Percentiles rank a stretch among this genome's conserved stretches.
phyloP scores from a whole-genome alignment of 169 alveolate genomes.

The Plasmodium billcollinsi region DNA sequence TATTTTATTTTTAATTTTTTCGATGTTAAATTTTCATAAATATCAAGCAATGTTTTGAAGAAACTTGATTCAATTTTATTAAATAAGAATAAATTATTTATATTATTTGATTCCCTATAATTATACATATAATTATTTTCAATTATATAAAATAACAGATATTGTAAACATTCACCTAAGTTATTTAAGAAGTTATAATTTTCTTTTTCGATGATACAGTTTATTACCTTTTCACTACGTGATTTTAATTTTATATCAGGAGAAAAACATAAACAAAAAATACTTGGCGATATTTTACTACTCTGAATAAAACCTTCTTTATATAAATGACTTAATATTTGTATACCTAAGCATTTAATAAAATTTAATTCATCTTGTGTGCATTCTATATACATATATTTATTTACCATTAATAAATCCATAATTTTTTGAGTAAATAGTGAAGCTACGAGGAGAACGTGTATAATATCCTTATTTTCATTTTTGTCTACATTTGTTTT shows the following conservation, averaged over 20 bases:
- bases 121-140: slow-evolving; percentile 56
- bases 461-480: slow-evolving; percentile 57
- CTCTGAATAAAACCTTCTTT: slow-evolving; percentile 74
- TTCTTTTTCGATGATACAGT: slow-evolving; percentile 50
- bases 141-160: slow-evolving; percentile 55
- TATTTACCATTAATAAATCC: slow-evolving; percentile 22
- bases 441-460: slow-evolving; percentile 46
- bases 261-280: slow-evolving; percentile 50
- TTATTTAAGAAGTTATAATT: slow-evolving; percentile 51
- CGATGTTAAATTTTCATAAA: slow-evolving; percentile 31
- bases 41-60: slow-evolving; percentile 43
- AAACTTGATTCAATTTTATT: slow-evolving; percentile 40
- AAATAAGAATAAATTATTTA: slow-evolving; percentile 17
- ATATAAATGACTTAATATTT: slow-evolving; percentile 41
- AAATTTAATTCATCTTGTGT: slow-evolving; percentile 35
- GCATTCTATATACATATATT: slow-evolving; percentile 56
- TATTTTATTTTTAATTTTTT: slow-evolving; percentile 40
- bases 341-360: slow-evolving; percentile 62
- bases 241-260: slow-evolving; percentile 37
- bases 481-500: not conserved
- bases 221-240: slow-evolving; percentile 61
- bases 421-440: slow-evolving; percentile 50
- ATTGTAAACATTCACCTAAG: slow-evolving; percentile 66
- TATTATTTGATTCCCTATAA: not conserved
- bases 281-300: slow-evolving; percentile 32